Evolutionary conservation across 352 stramenopile species (phyloP), one percentile per base, ranked within the genome.

Genomic region (Pythium periplocum): DNA sequence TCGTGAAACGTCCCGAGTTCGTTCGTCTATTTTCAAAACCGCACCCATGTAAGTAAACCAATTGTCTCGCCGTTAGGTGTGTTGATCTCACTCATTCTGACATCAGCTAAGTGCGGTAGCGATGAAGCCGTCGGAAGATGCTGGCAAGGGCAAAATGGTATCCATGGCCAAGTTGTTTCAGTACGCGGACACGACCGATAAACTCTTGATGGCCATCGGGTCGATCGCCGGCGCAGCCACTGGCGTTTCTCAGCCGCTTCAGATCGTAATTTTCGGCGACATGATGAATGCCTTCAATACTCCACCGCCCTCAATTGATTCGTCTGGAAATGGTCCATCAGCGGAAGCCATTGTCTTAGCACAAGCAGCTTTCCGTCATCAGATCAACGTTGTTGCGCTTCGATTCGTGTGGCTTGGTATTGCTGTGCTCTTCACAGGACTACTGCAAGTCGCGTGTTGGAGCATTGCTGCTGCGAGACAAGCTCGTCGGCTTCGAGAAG

Each of bases 251-350:
- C 57, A 69, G 48, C 61, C 61, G 3, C 12, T 67, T n/a, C 61
- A 67, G 45, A 62, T 69, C 33, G 34, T 68, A 9, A 48, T 69
- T 40, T 69, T 69, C 51, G 61, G 61, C 4, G 58, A 69, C 35
- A 62, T 63, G 34, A 48, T 66, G n/a, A 62, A 69, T 41, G 57
- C 61, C 4, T 69, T 69, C 39, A 68, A 68, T 37, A 12, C 1
- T 8, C 7, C 38, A 8, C 43, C 43, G 38, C 26, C 43, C 8
- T 11, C 43, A 9, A 48, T 48, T 31, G 17, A 26, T 26, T 26
- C 17, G 17, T 26, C 17, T 26, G 17, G 17, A 26, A 26, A 26
- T 26, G 17, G 0, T 26, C 17, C 17, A 26, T 26, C 17, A 26
- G 43, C 43, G 10, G 17, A 11, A 9, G 43, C 43, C 43, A 48